Evolutionary conservation across 371 early-diverging fungal genomes (phyloP).

Genomic region (Cokeromyces recurvatus): DNA sequence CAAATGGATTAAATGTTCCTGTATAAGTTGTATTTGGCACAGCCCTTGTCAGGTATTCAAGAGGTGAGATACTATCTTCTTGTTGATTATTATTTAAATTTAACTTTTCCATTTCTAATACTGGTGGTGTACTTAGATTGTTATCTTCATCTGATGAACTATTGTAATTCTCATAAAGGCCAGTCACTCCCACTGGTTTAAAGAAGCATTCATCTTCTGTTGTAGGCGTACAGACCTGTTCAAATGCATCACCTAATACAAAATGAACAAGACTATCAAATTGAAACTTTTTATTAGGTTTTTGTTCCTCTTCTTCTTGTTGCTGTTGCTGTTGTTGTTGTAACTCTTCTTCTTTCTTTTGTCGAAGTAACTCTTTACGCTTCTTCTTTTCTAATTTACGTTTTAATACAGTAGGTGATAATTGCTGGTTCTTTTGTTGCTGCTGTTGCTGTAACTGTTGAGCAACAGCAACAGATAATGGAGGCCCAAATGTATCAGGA

Average conservation of each 20-base stretch:
- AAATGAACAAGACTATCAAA: constrained; percentile 27
- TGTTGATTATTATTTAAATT: not conserved
- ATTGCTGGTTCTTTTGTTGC: constrained; percentile 18
- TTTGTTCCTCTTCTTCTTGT: constrained; percentile 1
- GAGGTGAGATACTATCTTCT: constrained; percentile 25
- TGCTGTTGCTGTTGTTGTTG: not conserved
- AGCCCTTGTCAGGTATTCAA: constrained; percentile 33
- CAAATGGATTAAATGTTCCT: constrained; percentile 42
- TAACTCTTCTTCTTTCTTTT: constrained; percentile 20
- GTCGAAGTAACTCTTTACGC: constrained; percentile 18
- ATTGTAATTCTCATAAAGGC: too few species aligned
- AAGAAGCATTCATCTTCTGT: too few species aligned
- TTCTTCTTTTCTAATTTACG: constrained; percentile 43
- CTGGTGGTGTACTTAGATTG: constrained; percentile 1
- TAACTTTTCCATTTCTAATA: not conserved
- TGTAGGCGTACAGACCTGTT: constrained; percentile 14
- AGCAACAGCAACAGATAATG: constrained; percentile 48
- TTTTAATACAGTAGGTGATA: constrained; percentile 24
- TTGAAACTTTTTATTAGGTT: too few species aligned
- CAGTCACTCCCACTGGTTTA: constrained; percentile 32
- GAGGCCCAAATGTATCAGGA: constrained; percentile 48
- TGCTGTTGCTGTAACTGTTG: constrained; percentile 49
- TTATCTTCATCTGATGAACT: constrained; percentile 7
- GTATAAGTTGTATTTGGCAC: constrained; percentile 32
- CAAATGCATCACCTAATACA: constrained; percentile 38